Percentiles rank a stretch among this genome's conserved stretches.
Evolutionary conservation across 495 filamentous ascomycete species (phyloP).

Genomic region (Platismatia glauca): DNA sequence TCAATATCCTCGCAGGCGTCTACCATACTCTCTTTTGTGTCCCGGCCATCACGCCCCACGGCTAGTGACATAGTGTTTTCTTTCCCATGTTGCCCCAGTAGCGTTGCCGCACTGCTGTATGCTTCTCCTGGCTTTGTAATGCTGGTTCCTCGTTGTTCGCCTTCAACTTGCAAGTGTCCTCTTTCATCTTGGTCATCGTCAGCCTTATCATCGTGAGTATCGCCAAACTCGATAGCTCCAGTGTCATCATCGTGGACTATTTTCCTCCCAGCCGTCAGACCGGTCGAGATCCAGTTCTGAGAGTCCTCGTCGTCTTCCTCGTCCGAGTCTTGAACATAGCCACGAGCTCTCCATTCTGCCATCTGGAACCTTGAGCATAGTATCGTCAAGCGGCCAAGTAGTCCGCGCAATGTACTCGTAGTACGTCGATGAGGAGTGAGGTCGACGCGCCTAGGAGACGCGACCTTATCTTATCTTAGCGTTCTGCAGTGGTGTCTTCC

Average conservation of each 20-base stretch:
- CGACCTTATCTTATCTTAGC: slow-evolving; percentile 4
- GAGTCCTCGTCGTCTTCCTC: slow-evolving; percentile 46
- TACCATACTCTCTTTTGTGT: background rate
- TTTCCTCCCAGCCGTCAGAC: slow-evolving; percentile 6
- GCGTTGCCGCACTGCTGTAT: background rate
- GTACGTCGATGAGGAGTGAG: background rate
- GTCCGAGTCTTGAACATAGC: slow-evolving; percentile 56
- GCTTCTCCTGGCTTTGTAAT: background rate
- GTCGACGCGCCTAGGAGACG: background rate
- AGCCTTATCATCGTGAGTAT: background rate
- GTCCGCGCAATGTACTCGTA: background rate
- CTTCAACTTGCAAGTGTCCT: too few relatives aligned
- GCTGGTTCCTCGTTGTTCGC: background rate
- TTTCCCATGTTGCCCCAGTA: background rate
- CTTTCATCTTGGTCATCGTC: background rate
- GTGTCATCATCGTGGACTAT: background rate
- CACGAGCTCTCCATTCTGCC: slow-evolving; percentile 54
- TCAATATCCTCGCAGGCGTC: slow-evolving; percentile 11
- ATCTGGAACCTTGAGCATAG: slow-evolving; percentile 34
- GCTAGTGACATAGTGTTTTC: background rate
- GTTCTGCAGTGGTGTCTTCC: background rate
- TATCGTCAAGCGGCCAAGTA: background rate
- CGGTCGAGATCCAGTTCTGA: slow-evolving; percentile 7
- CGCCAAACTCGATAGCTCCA: background rate
- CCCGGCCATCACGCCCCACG: background rate